phyloP scores from a whole-genome alignment of 148 eudicot species.

The Drosera capensis region DNA sequence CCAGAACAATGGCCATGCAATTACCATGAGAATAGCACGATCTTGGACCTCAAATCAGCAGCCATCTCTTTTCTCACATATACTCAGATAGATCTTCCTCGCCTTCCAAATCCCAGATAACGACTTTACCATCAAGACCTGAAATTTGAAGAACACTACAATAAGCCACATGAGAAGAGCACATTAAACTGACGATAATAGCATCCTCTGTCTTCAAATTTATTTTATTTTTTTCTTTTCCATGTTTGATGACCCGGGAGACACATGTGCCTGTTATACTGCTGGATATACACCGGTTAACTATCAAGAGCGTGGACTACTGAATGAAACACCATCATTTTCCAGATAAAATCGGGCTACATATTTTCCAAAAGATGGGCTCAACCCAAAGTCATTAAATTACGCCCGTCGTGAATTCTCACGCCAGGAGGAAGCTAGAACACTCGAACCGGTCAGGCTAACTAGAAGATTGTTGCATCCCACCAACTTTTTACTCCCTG shows the following conservation, averaged over 20 bases:
- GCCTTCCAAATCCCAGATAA: conserved; percentile 68
- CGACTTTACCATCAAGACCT: conserved; percentile 92
- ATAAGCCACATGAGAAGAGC: not conserved
- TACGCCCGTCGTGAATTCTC: not conserved
- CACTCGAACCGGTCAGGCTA: not conserved
- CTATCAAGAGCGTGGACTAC: too few species aligned
- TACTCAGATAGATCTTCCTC: conserved; percentile 51
- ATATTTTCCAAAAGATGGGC: not conserved
- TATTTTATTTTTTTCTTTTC: too few species aligned
- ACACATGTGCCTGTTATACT: too few species aligned
- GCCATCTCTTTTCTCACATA: conserved; percentile 9
- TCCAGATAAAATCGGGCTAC: too few species aligned
- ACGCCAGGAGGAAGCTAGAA: not conserved
- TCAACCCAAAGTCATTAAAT: not conserved
- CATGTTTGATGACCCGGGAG: too few species aligned
- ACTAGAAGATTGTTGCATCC: not conserved
- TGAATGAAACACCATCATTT: too few species aligned
- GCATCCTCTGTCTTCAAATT: not conserved
- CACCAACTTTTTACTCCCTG: not conserved
- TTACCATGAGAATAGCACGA: too few species aligned
- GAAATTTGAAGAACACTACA: conserved; percentile 9
- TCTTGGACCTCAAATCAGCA: too few species aligned
- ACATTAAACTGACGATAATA: not conserved
- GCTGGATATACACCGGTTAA: too few species aligned
- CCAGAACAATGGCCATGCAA: too few species aligned